Evolutionary conservation across 192 early-diverging fungal genomes (phyloP), one percentile per base, ranked within the genome.

Genomic region (Podila epigama): DNA sequence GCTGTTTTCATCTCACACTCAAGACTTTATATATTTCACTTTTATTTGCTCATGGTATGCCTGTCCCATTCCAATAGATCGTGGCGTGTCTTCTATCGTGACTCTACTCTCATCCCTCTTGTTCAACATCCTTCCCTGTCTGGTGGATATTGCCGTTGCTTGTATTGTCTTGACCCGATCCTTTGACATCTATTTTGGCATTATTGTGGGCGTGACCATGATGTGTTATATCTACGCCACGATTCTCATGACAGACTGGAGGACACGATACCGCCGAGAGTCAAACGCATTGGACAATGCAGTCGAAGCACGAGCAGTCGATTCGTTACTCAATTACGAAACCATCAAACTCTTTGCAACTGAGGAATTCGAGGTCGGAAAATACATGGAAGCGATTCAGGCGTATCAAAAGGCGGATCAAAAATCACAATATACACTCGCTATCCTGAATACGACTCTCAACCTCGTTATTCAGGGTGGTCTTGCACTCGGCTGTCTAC

Each of bases 241-340:
- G 13, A 83, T 97, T 25, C 70, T 86, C 55, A 89, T 97, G 58
- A 95, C 94, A 11, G 94, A 95, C 62, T 94, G 92, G 92, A 86
- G 90, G 62, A 90, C 88, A 31, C 80, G 87, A 32, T 93, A 93
- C 81, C 86, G 95, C 25, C 80, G 90, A 22, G 83, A 84, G 44
- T 89, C 89, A 67, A 93, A 89, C 70, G 84, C 89, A 15, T 79
- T 94, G 42, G 94, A 95, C 77, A 89, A 90, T 64, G 89, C 86
- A 39, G 88, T 91, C 75, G 89, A 92, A 59, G 90, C 90, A 7
- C 85, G 86, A 13, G 86, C 85, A 18, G 96, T 97, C 1, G 98
- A 99, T 78, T 96, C 97, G 33, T 81, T 99, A 29, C 88, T 99
- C 44, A 99, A 99, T 69, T 96, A 94, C 70, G 98, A 99, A 78